These are phyloP conservation scores for Tylopilus cervinicoccineus DNA, from an alignment of 768 basidiomycete genomes.

Conservation along the genomic window DNA sequence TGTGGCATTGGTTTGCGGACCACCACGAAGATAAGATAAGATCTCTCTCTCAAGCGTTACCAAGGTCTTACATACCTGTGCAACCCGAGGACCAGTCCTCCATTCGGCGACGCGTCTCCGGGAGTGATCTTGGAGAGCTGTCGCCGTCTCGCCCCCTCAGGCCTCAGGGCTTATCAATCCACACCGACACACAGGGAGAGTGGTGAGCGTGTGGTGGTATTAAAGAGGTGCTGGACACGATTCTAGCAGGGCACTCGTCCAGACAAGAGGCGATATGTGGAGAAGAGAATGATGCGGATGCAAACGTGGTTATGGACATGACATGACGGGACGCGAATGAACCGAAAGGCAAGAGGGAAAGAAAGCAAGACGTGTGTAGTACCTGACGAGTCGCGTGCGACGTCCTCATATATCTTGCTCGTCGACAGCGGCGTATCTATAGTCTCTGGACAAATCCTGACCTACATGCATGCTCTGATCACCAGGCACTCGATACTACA, in stretches of 20 bases:
- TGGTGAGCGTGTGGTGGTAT: slow-evolving; percentile 19
- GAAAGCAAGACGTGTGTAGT: slow-evolving; percentile 1
- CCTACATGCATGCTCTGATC: slow-evolving; percentile 10
- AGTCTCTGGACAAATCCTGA: slow-evolving; percentile 10
- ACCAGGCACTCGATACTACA: slow-evolving; percentile 16
- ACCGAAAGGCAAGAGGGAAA: neutral
- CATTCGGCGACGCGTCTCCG: no score
- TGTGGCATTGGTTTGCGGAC: no score
- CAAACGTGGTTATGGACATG: neutral
- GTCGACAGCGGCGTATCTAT: slow-evolving; percentile 10
- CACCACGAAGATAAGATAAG: no score
- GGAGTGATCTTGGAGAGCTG: no score
- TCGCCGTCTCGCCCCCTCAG: no score
- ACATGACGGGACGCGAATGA: neutral
- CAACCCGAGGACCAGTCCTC: no score
- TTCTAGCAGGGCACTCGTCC: neutral
- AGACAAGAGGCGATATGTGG: neutral
- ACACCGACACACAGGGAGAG: no score
- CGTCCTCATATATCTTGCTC: slow-evolving; percentile 6
- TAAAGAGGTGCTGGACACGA: slow-evolving; percentile 6
- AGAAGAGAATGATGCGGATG: neutral
- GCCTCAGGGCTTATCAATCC: no score
- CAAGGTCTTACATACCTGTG: no score
- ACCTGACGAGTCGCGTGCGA: slow-evolving; percentile 5
- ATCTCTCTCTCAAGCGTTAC: no score